Conservation (phyloP, 192 early-diverging fungal species). For the Coemansia javaensis region DNA sequence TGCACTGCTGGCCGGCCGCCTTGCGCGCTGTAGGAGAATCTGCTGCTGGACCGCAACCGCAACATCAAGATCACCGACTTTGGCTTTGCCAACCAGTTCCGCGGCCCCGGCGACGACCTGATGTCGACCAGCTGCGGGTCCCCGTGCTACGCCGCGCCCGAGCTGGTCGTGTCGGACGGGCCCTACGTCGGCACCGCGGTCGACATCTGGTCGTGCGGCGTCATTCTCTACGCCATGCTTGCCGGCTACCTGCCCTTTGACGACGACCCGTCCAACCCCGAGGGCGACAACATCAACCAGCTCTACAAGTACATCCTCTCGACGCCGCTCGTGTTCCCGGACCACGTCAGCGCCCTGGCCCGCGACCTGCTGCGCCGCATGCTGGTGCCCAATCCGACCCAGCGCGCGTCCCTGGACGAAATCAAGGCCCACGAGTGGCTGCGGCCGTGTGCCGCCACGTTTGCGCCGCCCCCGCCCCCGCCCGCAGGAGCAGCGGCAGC, state of each 20-base stretch:
- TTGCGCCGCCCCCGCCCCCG: conserved; percentile 31
- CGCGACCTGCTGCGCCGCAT: conserved; percentile 80
- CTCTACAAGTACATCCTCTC: conserved; percentile 81
- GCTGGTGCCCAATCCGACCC: conserved; percentile 83
- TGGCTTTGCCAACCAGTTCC: conserved; percentile 94
- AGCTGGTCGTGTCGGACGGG: conserved; percentile 95
- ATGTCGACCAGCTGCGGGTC: conserved; percentile 95
- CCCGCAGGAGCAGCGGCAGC: conserved; percentile 5
- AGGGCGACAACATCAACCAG: conserved; percentile 84
- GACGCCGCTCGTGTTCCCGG: conserved; percentile 79
- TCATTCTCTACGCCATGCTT: conserved; percentile 93
- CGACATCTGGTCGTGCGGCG: conserved; percentile 98
- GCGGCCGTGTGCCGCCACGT: conserved; percentile 47
- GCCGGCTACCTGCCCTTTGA: conserved; percentile 86
- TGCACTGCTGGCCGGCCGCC: background rate
- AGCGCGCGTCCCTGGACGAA: conserved; percentile 65
- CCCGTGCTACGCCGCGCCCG: conserved; percentile 98
- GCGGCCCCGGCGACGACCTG: conserved; percentile 66
- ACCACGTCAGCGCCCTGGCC: conserved; percentile 71
- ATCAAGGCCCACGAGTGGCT: conserved; percentile 76
- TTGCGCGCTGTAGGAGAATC: conserved; percentile 66
- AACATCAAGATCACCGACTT: conserved; percentile 98
- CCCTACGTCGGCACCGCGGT: conserved; percentile 93
- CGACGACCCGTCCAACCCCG: conserved; percentile 84
- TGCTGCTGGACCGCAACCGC: conserved; percentile 84